phyloP scores from a whole-genome alignment of 1,284 basidiomycete species.

The Hemileia vastatrix region DNA sequence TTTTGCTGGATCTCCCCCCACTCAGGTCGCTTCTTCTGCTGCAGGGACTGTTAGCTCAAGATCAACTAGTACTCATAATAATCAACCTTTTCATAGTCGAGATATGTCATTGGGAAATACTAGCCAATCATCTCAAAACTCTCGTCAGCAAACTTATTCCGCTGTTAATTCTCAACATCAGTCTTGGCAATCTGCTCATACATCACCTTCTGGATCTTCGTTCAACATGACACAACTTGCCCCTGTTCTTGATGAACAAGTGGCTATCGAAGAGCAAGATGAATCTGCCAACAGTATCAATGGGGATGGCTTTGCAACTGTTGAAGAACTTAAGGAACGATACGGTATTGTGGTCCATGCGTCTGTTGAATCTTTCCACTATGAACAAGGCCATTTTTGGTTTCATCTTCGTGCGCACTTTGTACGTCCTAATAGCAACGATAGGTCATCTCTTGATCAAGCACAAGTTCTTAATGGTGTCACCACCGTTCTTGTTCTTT shows the following conservation, averaged over 20 bases:
- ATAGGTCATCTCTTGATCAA: slow-evolving; percentile 59
- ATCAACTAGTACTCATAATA: background rate
- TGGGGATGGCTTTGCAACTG: slow-evolving; percentile 20
- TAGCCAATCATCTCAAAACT: slow-evolving; percentile 33
- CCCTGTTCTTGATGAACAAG: slow-evolving; percentile 48
- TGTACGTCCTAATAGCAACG: slow-evolving; percentile 53
- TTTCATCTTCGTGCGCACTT: slow-evolving; percentile 80
- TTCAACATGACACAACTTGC: slow-evolving; percentile 22
- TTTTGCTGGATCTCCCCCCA: slow-evolving; percentile 49
- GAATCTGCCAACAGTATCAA: slow-evolving; percentile 44
- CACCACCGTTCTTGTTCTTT: slow-evolving; percentile 69
- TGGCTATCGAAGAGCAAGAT: slow-evolving; percentile 52
- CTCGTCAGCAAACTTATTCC: slow-evolving; percentile 26
- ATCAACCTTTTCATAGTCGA: background rate
- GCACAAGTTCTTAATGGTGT: slow-evolving; percentile 69
- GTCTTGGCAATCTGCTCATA: slow-evolving; percentile 33
- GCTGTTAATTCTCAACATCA: slow-evolving; percentile 8
- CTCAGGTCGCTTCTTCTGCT: slow-evolving; percentile 42
- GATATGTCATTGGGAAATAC: slow-evolving; percentile 19
- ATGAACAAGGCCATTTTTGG: slow-evolving; percentile 93
- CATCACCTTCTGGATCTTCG: slow-evolving; percentile 32
- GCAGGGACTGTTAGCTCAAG: slow-evolving; percentile 11
- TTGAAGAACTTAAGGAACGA: slow-evolving; percentile 9
- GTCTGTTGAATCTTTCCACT: slow-evolving; percentile 92
- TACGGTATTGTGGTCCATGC: slow-evolving; percentile 46